These are phyloP conservation scores for Royoungia palumana DNA, from an alignment of 768 basidiomycete genomes.

Conservation along the genomic window DNA sequence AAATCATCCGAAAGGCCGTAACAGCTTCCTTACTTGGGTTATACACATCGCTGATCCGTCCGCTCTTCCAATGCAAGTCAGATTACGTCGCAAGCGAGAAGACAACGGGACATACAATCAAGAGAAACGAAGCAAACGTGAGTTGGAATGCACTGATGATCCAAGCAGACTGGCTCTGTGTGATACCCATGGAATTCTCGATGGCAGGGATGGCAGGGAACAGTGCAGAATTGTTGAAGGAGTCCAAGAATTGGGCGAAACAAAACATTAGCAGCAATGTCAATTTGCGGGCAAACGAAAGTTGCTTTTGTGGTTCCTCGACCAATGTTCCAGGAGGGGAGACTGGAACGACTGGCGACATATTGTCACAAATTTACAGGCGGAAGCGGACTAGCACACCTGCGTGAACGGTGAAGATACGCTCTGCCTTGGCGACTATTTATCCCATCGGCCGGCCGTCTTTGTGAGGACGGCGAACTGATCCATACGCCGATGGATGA, in stretches of 20 bases:
- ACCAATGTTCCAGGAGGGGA: too few relatives aligned
- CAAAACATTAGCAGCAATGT: slow-evolving; percentile 37
- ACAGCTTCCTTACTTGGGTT: slow-evolving; percentile 28
- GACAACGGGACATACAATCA: slow-evolving; percentile 11
- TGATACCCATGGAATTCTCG: slow-evolving; percentile 17
- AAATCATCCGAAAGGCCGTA: slow-evolving; percentile 23
- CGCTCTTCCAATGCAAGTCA: slow-evolving; percentile 15
- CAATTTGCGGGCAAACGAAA: slow-evolving; percentile 25
- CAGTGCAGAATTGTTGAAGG: slow-evolving; percentile 40
- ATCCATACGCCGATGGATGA: too few relatives aligned
- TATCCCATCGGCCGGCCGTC: too few relatives aligned
- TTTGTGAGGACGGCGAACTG: too few relatives aligned
- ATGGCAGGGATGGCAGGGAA: slow-evolving; percentile 38
- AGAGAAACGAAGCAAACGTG: slow-evolving; percentile 42
- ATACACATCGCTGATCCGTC: slow-evolving; percentile 23
- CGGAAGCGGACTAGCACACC: too few relatives aligned
- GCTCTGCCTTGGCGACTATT: too few relatives aligned
- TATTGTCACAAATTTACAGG: too few relatives aligned
- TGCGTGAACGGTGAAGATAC: too few relatives aligned
- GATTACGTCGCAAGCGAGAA: not conserved
- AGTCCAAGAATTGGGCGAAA: slow-evolving; percentile 41
- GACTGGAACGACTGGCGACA: too few relatives aligned
- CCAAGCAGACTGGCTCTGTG: slow-evolving; percentile 36
- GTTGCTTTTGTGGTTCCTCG: too few relatives aligned
- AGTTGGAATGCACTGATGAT: slow-evolving; percentile 43